Evolutionary conservation across 257 asterid genomes (phyloP), one percentile per base, ranked within the genome.

Genomic region (Petunia axillaris): DNA sequence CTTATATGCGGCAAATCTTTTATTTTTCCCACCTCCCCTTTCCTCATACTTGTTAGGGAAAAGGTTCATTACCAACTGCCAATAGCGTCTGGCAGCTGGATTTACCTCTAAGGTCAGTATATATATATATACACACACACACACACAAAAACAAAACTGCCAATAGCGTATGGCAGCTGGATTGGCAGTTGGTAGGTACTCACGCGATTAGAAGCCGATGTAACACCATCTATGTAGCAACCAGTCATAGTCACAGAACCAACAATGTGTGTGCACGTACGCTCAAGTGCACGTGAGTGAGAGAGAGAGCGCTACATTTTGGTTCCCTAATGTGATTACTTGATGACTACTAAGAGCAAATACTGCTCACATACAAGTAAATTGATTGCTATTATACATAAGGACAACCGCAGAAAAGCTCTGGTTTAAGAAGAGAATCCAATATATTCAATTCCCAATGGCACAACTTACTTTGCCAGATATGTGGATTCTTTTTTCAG

Each of bases 371-470:
- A 11, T 71, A 71, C 16, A 71, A 71, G 50, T 35, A 35, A 35
- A 35, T 35, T 43, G 57, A 16, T 1, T 40, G 52, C 11, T 5
- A 48, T 73, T 50, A 50, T 35, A 35, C 62, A 73, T 0, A 35
- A 35, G 35, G 35, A 73, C 77, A 71, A 50, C 13, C 62, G 62
- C 44, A 35, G 62, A 50, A 50, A 73, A 10, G 44, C 62, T 71
- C 44, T 50, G 62, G 36, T 73, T 50, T 50, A 35, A 46, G 62
- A 71, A 48, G 60, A 73, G 44, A 35, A 50, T 57, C 77, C 50
- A 73, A 35, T 73, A 50, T 35, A 73, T 39, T 40, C 74, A 11
- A 39, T 48, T 38, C 25, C 35, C 52, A 14, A 5, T 40, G 52
- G 74, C 74, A 40, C 13, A 65, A 65, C 39, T 10, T 5, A 7